Base-by-base conservation (phyloP, 441 rosid species). In the California macrophylla region DNA sequence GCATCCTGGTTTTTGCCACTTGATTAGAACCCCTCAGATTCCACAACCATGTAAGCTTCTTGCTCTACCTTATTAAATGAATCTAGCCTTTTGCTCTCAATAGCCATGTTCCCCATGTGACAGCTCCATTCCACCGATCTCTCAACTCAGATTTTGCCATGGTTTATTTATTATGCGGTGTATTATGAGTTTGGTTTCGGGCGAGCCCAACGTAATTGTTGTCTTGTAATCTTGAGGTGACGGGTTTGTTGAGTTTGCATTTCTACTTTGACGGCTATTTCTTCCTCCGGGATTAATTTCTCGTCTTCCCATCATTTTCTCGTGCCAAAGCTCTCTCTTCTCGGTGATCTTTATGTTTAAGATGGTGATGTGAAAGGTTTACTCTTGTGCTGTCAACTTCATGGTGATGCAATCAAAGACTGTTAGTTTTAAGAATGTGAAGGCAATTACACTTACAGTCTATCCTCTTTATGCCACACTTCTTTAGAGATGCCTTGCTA, bases 341-440 rank as follows among this genome's bases (percentile, higher is more conserved):
- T 28, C 30, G 30, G 30, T 28, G 30, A 28, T 4, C 30, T 28
- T 28, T 28, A 28, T 28, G 30, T 28, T 28, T 28, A 28, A 28
- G 30, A 28, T 28, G 30, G 4, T 28, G 1, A 28, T 36, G 42
- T 36, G 42, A 36, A 36, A 36, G 42, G 30, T 28, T 12, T n/a
- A 6, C 5, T 16, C 62, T 18, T 23, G 26, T 20, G 26, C 16
- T 18, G 62, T 56, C 54, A 45, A 45, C 54, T 45, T 45, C 54
- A 45, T 8, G 15, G 24, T 18, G 60, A 52, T 18, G 13, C 60
- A 52, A 45, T 24, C 21, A 29, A 28, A 20, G 21, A 50, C 20
- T 21, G 9, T 67, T 30, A 66, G 71, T 36, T 66, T 58, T 67
- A 68, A 21, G 67, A 60, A 64, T 18, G 72, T 63, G 72, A 73